These are phyloP conservation scores for Pyronema domesticum DNA, from an alignment of 495 filamentous ascomycete genomes.

Conservation along the genomic window DNA sequence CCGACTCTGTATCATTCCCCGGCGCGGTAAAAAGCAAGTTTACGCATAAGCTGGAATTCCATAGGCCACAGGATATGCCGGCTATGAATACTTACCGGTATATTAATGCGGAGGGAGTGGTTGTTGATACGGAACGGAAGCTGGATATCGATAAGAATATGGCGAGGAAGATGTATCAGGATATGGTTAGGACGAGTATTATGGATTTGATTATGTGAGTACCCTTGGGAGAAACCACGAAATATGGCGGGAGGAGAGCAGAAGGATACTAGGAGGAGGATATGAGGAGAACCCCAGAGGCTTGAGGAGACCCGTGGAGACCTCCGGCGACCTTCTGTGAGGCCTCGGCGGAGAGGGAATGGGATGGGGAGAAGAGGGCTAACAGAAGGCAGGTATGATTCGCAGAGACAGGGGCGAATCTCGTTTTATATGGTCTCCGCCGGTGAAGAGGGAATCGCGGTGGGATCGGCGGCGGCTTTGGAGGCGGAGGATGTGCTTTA, in stretches of 20 bases:
- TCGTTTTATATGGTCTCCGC: constrained; percentile 98
- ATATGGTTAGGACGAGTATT: constrained; percentile 46
- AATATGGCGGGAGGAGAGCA: too few relatives aligned
- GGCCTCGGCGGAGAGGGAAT: too few relatives aligned
- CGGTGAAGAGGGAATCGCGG: constrained; percentile 85
- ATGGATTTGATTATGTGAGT: constrained; percentile 11
- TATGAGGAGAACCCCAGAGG: too few relatives aligned
- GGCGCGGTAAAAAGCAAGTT: constrained; percentile 92
- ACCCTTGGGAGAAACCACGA: too few relatives aligned
- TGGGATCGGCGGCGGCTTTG: constrained; percentile 70
- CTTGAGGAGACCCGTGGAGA: too few relatives aligned
- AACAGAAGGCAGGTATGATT: constrained; percentile 17
- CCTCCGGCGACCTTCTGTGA: too few relatives aligned
- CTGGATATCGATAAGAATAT: constrained; percentile 48
- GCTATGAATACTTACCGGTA: constrained; percentile 76
- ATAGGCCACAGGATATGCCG: constrained; percentile 43
- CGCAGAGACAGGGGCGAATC: constrained; percentile 56
- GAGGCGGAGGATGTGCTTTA: constrained; percentile 76
- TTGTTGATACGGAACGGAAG: constrained; percentile 50
- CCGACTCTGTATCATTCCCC: constrained; percentile 66
- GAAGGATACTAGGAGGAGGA: too few relatives aligned
- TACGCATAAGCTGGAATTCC: constrained; percentile 57
- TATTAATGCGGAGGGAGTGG: constrained; percentile 62
- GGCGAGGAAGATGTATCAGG: constrained; percentile 39
- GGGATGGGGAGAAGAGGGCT: too few relatives aligned